Evolutionary conservation across 768 basidiomycete genomes (phyloP), one percentile per base, ranked within the genome.

Genomic region (Russula sp.): DNA sequence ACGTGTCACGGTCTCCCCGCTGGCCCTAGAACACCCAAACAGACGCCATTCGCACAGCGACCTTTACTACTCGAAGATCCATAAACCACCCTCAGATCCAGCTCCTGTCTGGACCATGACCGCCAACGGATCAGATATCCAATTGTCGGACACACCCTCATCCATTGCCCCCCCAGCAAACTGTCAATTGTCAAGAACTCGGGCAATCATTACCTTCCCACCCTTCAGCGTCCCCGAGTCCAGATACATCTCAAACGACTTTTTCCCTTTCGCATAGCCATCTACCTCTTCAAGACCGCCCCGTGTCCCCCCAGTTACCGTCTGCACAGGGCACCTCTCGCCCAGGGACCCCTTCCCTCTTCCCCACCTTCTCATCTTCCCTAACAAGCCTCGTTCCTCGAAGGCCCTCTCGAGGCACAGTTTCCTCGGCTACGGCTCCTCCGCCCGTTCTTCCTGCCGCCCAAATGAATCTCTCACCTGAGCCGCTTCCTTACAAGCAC

Each of bases 401-500:
- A 27, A 59, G 55, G 4, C 58, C 58, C 18, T 60, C 63, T 22
- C 58, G 60, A 13, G 58, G 58, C 10, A 50, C 58, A 0, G 22
- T 60, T 34, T 31, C 45, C 16, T 59, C 57, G 11, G 9, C 48
- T 53, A 51, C 48, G 0, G 3, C 35, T 35, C 56, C 40, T 32
- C 57, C 57, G 7, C 49, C 63, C 35, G 51, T n/a, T 10, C 55
- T 63, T 18, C 64, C 64, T 10, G 10, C 61, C 11, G 14, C 45
- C 7, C 61, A 62, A 40, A 27, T 65, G 7, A 35, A 42, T n/a
- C 44, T 66, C 42, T 54, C 52, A 11, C 67, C 65, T 8, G 58
- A 59, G 10, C 59, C 62, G 27, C 65, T 66, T 18, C 62, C 67
- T 6, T 68, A 68, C 62, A 57, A 61, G 7, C 51, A 63, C 18